Evolutionary conservation across 2,329 filamentous ascomycete species (phyloP).

Genomic region (Cephalotrichum gorgonifer): DNA sequence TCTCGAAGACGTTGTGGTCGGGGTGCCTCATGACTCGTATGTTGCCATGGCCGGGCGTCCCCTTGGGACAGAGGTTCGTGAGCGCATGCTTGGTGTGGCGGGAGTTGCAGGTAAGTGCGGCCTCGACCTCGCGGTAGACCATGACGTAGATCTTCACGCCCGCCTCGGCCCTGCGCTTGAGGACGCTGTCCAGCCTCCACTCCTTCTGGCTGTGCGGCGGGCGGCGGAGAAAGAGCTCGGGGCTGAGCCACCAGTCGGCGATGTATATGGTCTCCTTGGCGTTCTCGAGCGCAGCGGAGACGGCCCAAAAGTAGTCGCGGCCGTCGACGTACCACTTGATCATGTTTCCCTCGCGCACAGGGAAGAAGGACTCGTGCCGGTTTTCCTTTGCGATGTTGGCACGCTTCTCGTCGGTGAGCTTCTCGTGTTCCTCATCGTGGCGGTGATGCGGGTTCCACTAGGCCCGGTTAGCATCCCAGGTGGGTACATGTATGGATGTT

Average conservation of each 20-base stretch:
- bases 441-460: constrained; percentile 79
- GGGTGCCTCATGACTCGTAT: constrained; percentile 85
- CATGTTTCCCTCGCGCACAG: constrained; percentile 72
- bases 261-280: constrained; percentile 95
- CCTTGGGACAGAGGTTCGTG: constrained; percentile 68
- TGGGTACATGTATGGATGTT: not conserved
- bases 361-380: constrained; percentile 85
- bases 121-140: constrained; percentile 81
- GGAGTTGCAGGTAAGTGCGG: constrained; percentile 83
- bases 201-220: constrained; percentile 76
- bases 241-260: constrained; percentile 93
- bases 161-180: constrained; percentile 82
- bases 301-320: constrained; percentile 88
- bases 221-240: constrained; percentile 74
- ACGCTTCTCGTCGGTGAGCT: constrained; percentile 73
- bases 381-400: constrained; percentile 60
- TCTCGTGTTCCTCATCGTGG: constrained; percentile 88
- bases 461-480: not conserved
- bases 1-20: constrained; percentile 90
- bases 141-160: constrained; percentile 92
- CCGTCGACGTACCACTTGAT: constrained; percentile 98
- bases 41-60: constrained; percentile 73
- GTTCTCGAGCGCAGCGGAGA: constrained; percentile 79
- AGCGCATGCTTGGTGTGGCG: constrained; percentile 85
- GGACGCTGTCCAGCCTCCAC: constrained; percentile 73